phyloP scores from a whole-genome alignment of 495 filamentous ascomycete genomes.

The Parachaetomium inaequale region DNA sequence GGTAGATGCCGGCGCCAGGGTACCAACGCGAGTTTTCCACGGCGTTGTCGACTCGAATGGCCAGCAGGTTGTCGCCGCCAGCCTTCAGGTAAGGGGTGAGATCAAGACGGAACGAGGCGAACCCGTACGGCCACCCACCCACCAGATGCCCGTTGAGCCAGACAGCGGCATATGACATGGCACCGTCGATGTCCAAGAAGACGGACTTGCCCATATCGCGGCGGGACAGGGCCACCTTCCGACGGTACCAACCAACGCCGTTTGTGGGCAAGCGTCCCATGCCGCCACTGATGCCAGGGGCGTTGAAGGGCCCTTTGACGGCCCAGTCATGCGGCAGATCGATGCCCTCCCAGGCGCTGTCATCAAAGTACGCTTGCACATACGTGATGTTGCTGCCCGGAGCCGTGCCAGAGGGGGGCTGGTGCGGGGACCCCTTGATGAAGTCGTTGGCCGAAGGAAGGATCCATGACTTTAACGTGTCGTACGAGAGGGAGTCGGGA shows the following conservation, averaged over 20 bases:
- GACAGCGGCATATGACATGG: conserved; percentile 47
- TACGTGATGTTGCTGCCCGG: conserved; percentile 15
- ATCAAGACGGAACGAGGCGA: conserved; percentile 48
- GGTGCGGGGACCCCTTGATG: conserved; percentile 22
- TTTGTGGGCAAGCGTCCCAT: conserved; percentile 56
- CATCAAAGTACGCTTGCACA: conserved; percentile 15
- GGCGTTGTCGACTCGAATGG: conserved; percentile 48
- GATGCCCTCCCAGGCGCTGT: conserved; percentile 22
- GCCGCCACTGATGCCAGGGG: conserved; percentile 48
- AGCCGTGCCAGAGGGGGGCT: neutral
- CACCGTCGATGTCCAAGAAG: conserved; percentile 48
- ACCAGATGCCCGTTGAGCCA: conserved; percentile 49
- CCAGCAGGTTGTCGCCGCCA: conserved; percentile 39
- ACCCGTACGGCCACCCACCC: conserved; percentile 51
- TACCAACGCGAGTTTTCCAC: conserved; percentile 47
- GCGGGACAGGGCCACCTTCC: conserved; percentile 30
- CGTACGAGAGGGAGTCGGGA: conserved; percentile 29
- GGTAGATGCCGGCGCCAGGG: conserved; percentile 49
- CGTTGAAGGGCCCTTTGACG: conserved; percentile 44
- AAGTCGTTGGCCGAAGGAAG: conserved; percentile 28
- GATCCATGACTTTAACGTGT: conserved; percentile 29
- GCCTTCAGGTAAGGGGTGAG: conserved; percentile 42
- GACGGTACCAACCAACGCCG: conserved; percentile 51
- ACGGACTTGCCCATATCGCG: conserved; percentile 37
- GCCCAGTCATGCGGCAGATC: conserved; percentile 49